phyloP scores from a whole-genome alignment of 768 basidiomycete species.

The Leccinum arenicola region DNA sequence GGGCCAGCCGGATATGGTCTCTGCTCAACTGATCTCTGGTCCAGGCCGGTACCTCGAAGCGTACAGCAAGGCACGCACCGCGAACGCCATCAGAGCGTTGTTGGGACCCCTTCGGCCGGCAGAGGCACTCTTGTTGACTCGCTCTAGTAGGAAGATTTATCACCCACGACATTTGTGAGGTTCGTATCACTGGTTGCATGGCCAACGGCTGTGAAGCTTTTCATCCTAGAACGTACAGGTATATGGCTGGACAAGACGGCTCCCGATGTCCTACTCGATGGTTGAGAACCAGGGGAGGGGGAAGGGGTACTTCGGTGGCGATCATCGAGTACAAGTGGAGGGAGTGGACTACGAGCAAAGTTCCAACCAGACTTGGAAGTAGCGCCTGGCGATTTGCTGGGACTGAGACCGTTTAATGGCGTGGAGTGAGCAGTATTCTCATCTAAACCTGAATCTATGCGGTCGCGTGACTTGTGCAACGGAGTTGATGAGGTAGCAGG shows the following conservation, averaged over 20 bases:
- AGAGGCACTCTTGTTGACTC: constrained; percentile 51
- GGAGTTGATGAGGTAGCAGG: neutral
- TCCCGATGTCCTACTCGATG: constrained; percentile 26
- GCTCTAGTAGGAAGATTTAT: constrained; percentile 20
- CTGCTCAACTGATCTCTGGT: neutral
- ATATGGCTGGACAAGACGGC: constrained; percentile 37
- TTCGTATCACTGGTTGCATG: constrained; percentile 20
- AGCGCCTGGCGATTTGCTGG: constrained; percentile 20
- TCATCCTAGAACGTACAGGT: constrained; percentile 42
- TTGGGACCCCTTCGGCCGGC: constrained; percentile 62
- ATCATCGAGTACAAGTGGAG: constrained; percentile 39
- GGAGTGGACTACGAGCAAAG: constrained; percentile 38
- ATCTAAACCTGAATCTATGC: neutral
- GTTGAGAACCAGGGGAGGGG: constrained; percentile 24
- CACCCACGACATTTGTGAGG: constrained; percentile 21
- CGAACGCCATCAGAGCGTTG: constrained; percentile 64
- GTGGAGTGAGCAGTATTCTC: neutral
- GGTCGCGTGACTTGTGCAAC: constrained; percentile 6
- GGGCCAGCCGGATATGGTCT: constrained; percentile 8
- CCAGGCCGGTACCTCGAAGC: constrained; percentile 63
- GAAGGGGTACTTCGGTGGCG: constrained; percentile 20
- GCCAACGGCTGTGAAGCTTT: constrained; percentile 10
- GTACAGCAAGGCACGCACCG: constrained; percentile 65
- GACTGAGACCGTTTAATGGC: constrained; percentile 8
- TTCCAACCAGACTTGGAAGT: constrained; percentile 39